Conservation (phyloP, 768 basidiomycete genomes). For the Pulveroboletus sp. region DNA sequence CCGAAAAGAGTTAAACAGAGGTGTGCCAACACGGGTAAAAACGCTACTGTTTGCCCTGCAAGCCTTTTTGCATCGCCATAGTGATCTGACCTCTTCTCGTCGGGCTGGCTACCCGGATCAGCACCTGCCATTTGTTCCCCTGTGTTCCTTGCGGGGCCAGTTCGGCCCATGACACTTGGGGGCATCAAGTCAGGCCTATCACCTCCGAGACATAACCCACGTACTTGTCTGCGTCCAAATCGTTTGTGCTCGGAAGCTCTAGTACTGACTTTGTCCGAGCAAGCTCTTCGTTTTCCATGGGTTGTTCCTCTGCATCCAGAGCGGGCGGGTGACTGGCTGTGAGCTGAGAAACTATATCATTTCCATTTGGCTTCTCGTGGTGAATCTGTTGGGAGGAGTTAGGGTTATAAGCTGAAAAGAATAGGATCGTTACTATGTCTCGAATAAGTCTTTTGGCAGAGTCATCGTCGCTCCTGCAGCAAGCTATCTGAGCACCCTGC, state of each 20-base stretch:
- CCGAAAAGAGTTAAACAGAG: too few species aligned
- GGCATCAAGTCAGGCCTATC: too few species aligned
- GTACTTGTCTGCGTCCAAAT: too few species aligned
- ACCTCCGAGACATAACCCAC: too few species aligned
- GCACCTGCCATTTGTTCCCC: slow-evolving; percentile 1
- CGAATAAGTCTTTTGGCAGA: slow-evolving; percentile 9
- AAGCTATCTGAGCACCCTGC: slow-evolving; percentile 6
- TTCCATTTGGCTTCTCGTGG: not conserved
- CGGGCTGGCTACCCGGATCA: slow-evolving; percentile 5
- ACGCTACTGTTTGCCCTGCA: too few species aligned
- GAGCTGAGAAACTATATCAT: not conserved
- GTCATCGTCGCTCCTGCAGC: slow-evolving; percentile 8
- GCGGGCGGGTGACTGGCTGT: not conserved
- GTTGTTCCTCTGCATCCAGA: too few species aligned
- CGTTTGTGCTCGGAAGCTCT: too few species aligned
- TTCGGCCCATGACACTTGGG: slow-evolving; percentile 25
- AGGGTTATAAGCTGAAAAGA: not conserved
- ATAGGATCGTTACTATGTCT: not conserved
- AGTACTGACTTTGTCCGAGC: too few species aligned
- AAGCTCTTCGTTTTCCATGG: too few species aligned
- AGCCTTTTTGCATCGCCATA: too few species aligned
- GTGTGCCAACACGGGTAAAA: too few species aligned
- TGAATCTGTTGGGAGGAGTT: not conserved
- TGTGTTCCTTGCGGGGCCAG: slow-evolving; percentile 13
- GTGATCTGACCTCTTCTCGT: too few species aligned